A percentile compares a stretch with the other conserved stretches of the same genome.
Conservation (phyloP, 2,329 filamentous ascomycete species). For the Sclerotiophoma versabilis region DNA sequence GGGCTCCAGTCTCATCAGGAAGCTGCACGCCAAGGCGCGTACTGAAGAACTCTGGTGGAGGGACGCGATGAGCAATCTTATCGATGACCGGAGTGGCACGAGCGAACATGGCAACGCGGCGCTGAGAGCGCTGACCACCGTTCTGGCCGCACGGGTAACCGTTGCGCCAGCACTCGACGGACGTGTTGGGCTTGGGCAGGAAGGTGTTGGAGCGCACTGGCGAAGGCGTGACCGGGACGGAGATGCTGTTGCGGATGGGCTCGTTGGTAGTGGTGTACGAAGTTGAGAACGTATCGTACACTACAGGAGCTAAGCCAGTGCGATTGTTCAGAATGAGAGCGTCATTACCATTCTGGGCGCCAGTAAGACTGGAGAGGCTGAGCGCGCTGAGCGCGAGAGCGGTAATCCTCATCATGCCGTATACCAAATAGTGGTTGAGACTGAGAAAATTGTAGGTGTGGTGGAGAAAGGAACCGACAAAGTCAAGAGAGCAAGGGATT, state of each 20-base stretch:
- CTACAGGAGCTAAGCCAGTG: slow-evolving; percentile 1
- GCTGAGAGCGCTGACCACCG: slow-evolving; percentile 1
- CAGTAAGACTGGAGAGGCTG: not conserved
- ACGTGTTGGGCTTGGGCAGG: not conserved
- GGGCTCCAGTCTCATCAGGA: not conserved
- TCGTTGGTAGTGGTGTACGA: not conserved
- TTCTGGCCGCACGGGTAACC: slow-evolving; percentile 6
- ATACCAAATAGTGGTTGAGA: slow-evolving; percentile 3
- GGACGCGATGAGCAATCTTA: not conserved
- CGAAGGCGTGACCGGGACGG: not conserved
- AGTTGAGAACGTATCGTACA: not conserved
- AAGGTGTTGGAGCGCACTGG: not conserved
- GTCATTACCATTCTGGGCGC: slow-evolving; percentile 10
- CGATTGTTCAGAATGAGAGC: slow-evolving; percentile 2
- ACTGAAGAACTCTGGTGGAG: slow-evolving; percentile 1
- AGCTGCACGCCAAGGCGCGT: not conserved
- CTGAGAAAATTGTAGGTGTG: not conserved
- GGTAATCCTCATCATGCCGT: slow-evolving; percentile 1
- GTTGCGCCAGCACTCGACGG: slow-evolving; percentile 6
- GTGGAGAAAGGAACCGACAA: not conserved
- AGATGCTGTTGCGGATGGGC: not conserved
- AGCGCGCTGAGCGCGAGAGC: not conserved
- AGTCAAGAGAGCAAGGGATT: not conserved
- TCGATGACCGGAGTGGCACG: not conserved
- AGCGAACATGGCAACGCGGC: not conserved